Evolutionary conservation across 371 early-diverging fungal species (phyloP).

Genomic region (Vairimorpha necatrix): DNA sequence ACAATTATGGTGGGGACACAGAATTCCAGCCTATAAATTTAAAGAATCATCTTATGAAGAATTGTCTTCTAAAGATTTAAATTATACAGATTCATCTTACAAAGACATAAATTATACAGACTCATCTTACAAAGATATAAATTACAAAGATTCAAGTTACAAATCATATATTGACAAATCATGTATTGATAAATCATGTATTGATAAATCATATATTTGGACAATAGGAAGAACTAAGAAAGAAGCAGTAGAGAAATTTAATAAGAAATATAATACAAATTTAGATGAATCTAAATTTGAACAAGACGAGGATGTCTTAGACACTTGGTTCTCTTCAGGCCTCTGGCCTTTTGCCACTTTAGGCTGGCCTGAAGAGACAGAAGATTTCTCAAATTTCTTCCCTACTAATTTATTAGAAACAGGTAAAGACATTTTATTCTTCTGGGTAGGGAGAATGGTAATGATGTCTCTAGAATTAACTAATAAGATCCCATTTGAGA

Average conservation of each 20-base stretch:
- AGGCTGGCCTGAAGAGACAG: conserved; percentile 78
- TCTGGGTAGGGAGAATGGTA: conserved; percentile 99
- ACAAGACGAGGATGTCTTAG: conserved; percentile 92
- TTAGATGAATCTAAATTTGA: conserved; percentile 66
- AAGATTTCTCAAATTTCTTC: conserved; percentile 70
- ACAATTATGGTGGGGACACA: conserved; percentile 99
- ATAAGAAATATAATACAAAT: background rate
- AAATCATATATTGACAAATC: no score
- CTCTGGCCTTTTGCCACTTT: conserved; percentile 94
- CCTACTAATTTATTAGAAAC: conserved; percentile 90
- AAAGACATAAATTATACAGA: no score
- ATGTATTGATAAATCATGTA: no score
- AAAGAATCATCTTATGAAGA: no score
- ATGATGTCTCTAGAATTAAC: conserved; percentile 92
- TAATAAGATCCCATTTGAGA: conserved; percentile 81
- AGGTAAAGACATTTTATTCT: conserved; percentile 97
- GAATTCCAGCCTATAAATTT: conserved; percentile 88
- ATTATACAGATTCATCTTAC: no score
- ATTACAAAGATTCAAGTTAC: no score
- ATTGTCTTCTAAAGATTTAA: conserved; percentile 68
- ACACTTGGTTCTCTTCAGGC: conserved; percentile 98
- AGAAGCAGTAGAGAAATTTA: conserved; percentile 67
- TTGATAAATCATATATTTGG: no score
- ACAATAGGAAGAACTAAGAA: conserved; percentile 75
- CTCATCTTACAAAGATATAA: no score